Evolutionary conservation across 768 basidiomycete species (phyloP), one percentile per base, ranked within the genome.

Genomic region (Pulveroboletus frians): DNA sequence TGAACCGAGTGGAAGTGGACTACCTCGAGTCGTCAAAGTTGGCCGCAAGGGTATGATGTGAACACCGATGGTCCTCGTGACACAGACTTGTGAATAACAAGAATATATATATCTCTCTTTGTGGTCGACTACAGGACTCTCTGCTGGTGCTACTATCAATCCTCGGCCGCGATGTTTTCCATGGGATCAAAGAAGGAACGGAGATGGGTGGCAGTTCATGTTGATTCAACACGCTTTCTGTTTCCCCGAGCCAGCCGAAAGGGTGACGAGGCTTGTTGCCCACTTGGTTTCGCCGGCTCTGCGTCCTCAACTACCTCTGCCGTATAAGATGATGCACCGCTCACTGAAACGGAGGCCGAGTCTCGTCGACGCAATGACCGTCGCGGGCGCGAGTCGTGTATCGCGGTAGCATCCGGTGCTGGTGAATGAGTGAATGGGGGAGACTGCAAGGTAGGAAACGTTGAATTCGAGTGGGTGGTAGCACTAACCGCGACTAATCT

Each of bases 281-380:
- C 54, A 69, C 66, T 69, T 36, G 57, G 56, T 59, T 58, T 69
- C 39, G 34, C 44, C 11, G 42, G 9, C 17, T 68, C 66, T 30
- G 54, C 31, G 3, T 69, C 66, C 41, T 67, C 66, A 11, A 27
- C 39, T 11, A 51, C 53, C 21, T 67, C 66, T 34, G 66, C 49
- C 9, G 66, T 63, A 39, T 53, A 67, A 37, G 66, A 68, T 15
- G 66, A 67, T 43, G 56, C 53, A 35, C 61, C 66, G 38, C 66
- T 67, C 37, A 68, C 66, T 29, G 66, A 67, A 32, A 61, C 53
- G 2, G 66, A 55, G 17, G 57, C 51, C 1, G 66, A 69, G 17
- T 64, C 68, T 43, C 50, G 61, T 40, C 66, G 57, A 42, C 66
- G 66, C 30, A 34, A 21, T 10, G 53, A 47, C 39, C 66, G 63